Base-by-base conservation (phyloP, 768 basidiomycete genomes). In the Leccinum olivaceopallidum region DNA sequence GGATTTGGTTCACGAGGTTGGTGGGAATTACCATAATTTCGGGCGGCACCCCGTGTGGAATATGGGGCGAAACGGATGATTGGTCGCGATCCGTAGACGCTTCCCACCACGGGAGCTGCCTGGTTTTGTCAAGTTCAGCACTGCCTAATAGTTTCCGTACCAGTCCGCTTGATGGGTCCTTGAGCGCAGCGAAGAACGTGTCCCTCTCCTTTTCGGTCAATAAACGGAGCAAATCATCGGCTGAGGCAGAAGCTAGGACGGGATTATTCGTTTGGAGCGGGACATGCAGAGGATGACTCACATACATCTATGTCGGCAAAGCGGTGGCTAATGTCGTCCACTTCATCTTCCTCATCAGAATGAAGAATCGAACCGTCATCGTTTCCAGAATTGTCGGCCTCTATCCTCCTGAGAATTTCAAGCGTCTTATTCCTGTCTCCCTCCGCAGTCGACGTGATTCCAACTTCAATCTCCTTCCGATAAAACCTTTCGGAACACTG, bases 401-500 rank as follows among this genome's bases (percentile, higher is more conserved):
- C 90, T 58, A 94, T 88, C 9, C 81, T 84, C 69, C 83, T 85
- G 22, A 94, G 77, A 5, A 94, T 68, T 52, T 86, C 84, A 67
- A 94, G 73, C 83, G 92, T 93, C 62, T 81, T 78, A 51, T 74
- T 70, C 49, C 85, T 79, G 67, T 94, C 90, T 60, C 83, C 76
- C 0, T 76, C 72, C 3, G 81, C 78, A 66, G 81, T 85, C 5
- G 85, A 69, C 44, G 79, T 80, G 56, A 92, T 87, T 51, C 88
- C 85, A 2, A 73, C 72, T 63, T 89, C 85, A 4, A 94, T 73
- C 68, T 92, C 88, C 55, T 85, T 86, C 64, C 85, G 85, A 73
- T 93, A 94, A 71, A 95, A 95, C 0, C 79, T 75, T 71, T 94
- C 93, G 26, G 92, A 92, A 76, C 92, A 94, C 71, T 83, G 80